Percentiles rank a stretch among this genome's conserved stretches.
phyloP scores from a whole-genome alignment of 1,284 basidiomycete species.

The Wallemia hederae region DNA sequence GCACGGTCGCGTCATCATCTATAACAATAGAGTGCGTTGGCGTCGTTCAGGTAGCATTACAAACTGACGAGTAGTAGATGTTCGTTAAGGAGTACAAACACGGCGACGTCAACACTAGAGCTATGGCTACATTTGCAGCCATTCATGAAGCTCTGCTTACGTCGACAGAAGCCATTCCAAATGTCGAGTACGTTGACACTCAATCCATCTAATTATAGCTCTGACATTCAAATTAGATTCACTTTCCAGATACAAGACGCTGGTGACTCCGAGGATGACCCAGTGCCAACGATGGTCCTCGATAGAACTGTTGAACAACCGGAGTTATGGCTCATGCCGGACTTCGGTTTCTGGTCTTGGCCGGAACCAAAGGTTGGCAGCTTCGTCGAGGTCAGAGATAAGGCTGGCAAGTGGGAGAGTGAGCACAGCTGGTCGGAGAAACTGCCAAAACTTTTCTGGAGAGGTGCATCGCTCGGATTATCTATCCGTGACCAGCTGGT shows the following conservation, averaged over 20 bases:
- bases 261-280: slow-evolving; percentile 6
- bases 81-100: slow-evolving; percentile 14
- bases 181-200: slow-evolving; percentile 11
- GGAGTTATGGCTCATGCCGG: slow-evolving; percentile 15
- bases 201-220: background rate
- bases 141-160: slow-evolving; percentile 12
- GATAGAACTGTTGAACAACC: slow-evolving; percentile 9
- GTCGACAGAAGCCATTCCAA: slow-evolving; percentile 13
- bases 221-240: slow-evolving; percentile 8
- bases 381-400: slow-evolving; percentile 11
- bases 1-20: slow-evolving; percentile 12
- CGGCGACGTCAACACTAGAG: slow-evolving; percentile 9
- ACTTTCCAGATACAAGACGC: slow-evolving; percentile 13
- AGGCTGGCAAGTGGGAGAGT: slow-evolving; percentile 7
- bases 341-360: slow-evolving; percentile 16
- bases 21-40: slow-evolving; percentile 13
- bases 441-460: slow-evolving; percentile 13
- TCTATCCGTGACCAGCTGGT: slow-evolving; percentile 13
- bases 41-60: background rate
- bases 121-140: slow-evolving; percentile 10
- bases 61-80: slow-evolving; percentile 7
- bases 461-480: slow-evolving; percentile 12
- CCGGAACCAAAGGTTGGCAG: slow-evolving; percentile 14
- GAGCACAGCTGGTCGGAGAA: slow-evolving; percentile 12
- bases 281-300: slow-evolving; percentile 8